A percentile compares a stretch with the other conserved stretches of the same genome.
Conservation (phyloP, 106 monocot genomes). For the Dendrobium chrysotoxum region DNA sequence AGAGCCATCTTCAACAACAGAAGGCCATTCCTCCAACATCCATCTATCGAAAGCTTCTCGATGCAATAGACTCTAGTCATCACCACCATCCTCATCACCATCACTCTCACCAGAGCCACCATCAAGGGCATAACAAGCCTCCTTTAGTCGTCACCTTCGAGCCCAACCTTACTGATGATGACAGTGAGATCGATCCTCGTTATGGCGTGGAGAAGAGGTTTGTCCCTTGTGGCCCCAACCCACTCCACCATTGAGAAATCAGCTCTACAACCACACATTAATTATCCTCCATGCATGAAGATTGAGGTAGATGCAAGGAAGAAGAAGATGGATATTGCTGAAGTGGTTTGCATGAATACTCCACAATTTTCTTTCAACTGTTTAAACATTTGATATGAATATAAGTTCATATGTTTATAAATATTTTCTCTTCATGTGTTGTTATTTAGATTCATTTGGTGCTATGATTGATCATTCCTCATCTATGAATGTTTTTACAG, state of each 20-base stretch:
- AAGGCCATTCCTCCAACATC: not conserved
- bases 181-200: constrained; percentile 39
- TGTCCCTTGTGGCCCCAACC: constrained; percentile 62
- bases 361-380: not conserved
- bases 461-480: too few species aligned
- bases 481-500: too few species aligned
- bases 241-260: constrained; percentile 49
- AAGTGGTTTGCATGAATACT: not conserved
- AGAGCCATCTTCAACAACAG: not conserved
- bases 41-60: not conserved
- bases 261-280: not conserved
- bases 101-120: constrained; percentile 16
- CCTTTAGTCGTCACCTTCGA: not conserved
- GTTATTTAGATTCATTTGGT: too few species aligned
- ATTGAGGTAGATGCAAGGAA: not conserved
- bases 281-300: not conserved
- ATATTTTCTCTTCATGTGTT: too few species aligned
- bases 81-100: constrained; percentile 9
- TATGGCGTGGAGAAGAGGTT: constrained; percentile 59
- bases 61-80: not conserved
- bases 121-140: constrained; percentile 9
- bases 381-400: not conserved
- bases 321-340: not conserved
- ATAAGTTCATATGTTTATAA: not conserved
- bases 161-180: not conserved